Conservation (phyloP, 208 protist species). For the Trypanosoma vivax region DNA sequence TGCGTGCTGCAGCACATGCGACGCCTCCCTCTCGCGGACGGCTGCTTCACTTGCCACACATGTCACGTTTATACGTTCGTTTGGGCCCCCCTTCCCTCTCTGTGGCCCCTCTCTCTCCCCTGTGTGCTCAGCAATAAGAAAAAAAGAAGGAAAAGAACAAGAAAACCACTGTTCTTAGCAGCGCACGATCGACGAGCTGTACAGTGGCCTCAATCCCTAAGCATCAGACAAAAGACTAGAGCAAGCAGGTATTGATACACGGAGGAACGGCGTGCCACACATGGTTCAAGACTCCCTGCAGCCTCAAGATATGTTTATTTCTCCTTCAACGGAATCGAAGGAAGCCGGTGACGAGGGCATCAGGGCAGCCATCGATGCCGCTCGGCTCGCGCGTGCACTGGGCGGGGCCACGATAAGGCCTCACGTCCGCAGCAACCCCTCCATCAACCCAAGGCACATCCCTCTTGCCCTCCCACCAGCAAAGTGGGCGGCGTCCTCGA, state of each 20-base stretch:
- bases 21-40: too few species aligned
- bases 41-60: too few species aligned
- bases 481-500: constrained; percentile 8
- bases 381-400: constrained; percentile 44
- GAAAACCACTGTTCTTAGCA: too few species aligned
- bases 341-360: constrained; percentile 69
- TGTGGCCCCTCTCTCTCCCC: too few species aligned
- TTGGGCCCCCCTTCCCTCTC: too few species aligned
- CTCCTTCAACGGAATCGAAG: constrained; percentile 37
- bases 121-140: constrained; percentile 1
- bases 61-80: too few species aligned
- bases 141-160: constrained; percentile 5
- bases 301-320: constrained; percentile 9
- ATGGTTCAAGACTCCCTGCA: neutral
- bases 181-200: too few species aligned
- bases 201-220: too few species aligned
- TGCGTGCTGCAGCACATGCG: too few species aligned
- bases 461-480: constrained; percentile 8
- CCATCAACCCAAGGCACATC: constrained; percentile 23
- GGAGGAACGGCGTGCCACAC: too few species aligned
- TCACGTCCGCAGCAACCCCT: constrained; percentile 11
- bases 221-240: too few species aligned
- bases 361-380: constrained; percentile 71
- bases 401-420: constrained; percentile 59
- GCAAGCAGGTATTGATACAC: too few species aligned